A percentile compares a stretch with the other conserved stretches of the same genome.
phyloP scores from a whole-genome alignment of 78 protist genomes.

The Speleostelium caveatum region DNA sequence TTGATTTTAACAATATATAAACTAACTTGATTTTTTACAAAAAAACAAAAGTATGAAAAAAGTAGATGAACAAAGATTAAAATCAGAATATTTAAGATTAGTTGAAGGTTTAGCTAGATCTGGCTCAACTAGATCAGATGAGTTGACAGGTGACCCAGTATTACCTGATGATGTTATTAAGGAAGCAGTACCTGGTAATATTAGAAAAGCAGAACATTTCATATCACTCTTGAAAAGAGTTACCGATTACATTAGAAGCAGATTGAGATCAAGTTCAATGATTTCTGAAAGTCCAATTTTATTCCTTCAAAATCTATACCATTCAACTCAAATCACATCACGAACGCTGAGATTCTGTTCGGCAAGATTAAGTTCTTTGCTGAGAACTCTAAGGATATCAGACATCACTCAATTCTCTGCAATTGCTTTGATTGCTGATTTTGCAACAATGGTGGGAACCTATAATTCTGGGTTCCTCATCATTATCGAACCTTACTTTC shows the following conservation, averaged over 20 bases:
- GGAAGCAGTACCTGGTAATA: slow-evolving; percentile 97
- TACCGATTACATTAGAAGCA: slow-evolving; percentile 82
- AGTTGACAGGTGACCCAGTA: slow-evolving; percentile 49
- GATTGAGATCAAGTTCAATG: slow-evolving; percentile 40
- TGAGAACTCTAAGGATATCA: slow-evolving; percentile 93
- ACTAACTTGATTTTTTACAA: too few relatives aligned
- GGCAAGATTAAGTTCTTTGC: slow-evolving; percentile 92
- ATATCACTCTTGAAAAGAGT: slow-evolving; percentile 82
- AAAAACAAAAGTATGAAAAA: slow-evolving; percentile 5
- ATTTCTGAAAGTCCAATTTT: slow-evolving; percentile 83
- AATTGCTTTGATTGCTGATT: slow-evolving; percentile 83
- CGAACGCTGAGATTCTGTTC: slow-evolving; percentile 77
- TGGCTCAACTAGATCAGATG: slow-evolving; percentile 36
- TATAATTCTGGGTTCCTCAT: slow-evolving; percentile 91
- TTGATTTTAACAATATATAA: not conserved
- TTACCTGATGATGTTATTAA: slow-evolving; percentile 86
- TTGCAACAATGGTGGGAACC: slow-evolving; percentile 95
- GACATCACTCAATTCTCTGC: slow-evolving; percentile 87
- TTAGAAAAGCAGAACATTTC: slow-evolving; percentile 92
- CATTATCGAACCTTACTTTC: slow-evolving; percentile 93
- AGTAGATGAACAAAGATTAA: slow-evolving; percentile 69
- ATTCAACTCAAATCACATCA: slow-evolving; percentile 32
- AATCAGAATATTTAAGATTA: slow-evolving; percentile 50
- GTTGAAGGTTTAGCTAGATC: slow-evolving; percentile 71
- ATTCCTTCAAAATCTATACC: slow-evolving; percentile 75